Conservation (phyloP, 2,329 filamentous ascomycete genomes). For the Triangularia verruculosa region DNA sequence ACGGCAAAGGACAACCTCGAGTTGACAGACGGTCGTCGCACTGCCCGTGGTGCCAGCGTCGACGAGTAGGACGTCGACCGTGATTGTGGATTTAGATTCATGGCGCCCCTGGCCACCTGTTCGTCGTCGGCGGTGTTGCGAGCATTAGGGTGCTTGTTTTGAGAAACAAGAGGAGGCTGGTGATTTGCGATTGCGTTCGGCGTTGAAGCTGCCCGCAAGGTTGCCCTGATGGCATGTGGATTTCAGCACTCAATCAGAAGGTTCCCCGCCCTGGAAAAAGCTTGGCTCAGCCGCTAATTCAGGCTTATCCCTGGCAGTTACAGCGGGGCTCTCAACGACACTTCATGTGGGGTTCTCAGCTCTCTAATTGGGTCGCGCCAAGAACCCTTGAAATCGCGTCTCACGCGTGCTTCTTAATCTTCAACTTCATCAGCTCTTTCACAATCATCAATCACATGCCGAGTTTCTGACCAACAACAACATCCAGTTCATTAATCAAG, state of each 20-base stretch:
- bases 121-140: conserved; percentile 34
- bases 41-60: conserved; percentile 29
- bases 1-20: conserved; percentile 67
- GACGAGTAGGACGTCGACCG: conserved; percentile 55
- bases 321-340: not conserved
- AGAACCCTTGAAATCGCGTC: conserved; percentile 15
- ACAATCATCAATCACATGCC: not conserved
- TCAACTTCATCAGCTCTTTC: not conserved
- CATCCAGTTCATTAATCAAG: not conserved
- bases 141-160: conserved; percentile 16
- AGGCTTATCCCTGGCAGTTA: not conserved
- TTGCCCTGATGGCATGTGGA: conserved; percentile 3
- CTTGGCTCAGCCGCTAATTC: conserved; percentile 9
- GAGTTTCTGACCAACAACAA: not conserved
- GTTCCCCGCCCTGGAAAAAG: conserved; percentile 4
- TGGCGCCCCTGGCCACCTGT: conserved; percentile 33
- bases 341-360: not conserved
- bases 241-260: not conserved
- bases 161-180: not conserved
- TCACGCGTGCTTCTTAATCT: conserved; percentile 17
- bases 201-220: conserved; percentile 1
- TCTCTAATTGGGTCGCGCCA: conserved; percentile 9
- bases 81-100: conserved; percentile 49
- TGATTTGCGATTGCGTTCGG: conserved; percentile 1
- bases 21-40: conserved; percentile 55